Evolutionary conservation across 371 early-diverging fungal species (phyloP).

Genomic region (Cokeromyces recurvatus): DNA sequence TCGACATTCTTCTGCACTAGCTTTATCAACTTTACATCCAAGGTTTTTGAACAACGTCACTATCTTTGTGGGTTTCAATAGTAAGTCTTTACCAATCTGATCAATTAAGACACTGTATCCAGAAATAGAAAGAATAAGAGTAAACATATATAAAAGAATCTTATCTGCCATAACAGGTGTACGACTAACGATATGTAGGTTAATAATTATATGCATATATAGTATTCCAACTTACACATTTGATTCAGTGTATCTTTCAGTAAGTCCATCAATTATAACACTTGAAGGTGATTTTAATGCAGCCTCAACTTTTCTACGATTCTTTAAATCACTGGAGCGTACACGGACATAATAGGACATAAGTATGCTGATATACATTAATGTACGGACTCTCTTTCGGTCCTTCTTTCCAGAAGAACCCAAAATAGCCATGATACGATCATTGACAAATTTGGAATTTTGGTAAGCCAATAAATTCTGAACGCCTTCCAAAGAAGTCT

Average conservation of each 20-base stretch:
- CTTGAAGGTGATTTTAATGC: conserved; percentile 55
- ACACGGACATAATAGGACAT: conserved; percentile 61
- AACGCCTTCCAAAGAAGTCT: conserved; percentile 33
- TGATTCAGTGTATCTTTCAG: conserved; percentile 63
- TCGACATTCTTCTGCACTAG: conserved; percentile 26
- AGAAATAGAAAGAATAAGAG: conserved; percentile 65
- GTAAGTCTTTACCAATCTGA: conserved; percentile 63
- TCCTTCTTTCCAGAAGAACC: conserved; percentile 60
- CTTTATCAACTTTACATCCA: conserved; percentile 58
- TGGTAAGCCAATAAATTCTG: conserved; percentile 39
- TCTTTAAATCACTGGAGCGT: conserved; percentile 43
- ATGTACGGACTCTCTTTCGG: conserved; percentile 48
- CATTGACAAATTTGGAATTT: conserved; percentile 47
- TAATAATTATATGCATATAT: no score
- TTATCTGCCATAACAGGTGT: conserved; percentile 71
- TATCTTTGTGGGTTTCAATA: conserved; percentile 45
- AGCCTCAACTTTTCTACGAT: conserved; percentile 44
- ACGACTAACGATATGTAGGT: no score
- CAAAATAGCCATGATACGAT: conserved; percentile 37
- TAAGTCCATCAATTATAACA: conserved; percentile 57
- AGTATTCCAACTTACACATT: conserved; percentile 45
- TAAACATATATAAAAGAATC: conserved; percentile 73
- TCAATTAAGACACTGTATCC: conserved; percentile 62
- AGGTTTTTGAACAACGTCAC: conserved; percentile 30
- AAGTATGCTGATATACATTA: conserved; percentile 71